phyloP scores from a whole-genome alignment of 169 alveolate species.

The Eimeria tenella region DNA sequence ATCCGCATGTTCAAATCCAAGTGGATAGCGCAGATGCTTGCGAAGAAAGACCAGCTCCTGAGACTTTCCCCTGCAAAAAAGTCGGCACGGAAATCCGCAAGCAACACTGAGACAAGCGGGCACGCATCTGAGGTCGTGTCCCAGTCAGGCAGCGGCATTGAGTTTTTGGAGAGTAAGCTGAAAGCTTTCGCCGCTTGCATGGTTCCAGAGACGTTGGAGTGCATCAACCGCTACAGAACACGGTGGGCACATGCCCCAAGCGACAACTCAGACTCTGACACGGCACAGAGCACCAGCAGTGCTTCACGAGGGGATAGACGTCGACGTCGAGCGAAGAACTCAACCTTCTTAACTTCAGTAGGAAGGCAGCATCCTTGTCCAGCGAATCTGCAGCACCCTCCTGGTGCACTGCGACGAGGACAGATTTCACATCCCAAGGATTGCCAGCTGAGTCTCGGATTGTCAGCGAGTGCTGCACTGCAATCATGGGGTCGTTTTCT shows the following conservation, averaged over 20 bases:
- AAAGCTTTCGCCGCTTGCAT: slow-evolving; percentile 60
- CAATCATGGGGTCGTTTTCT: slow-evolving; percentile 47
- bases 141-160: slow-evolving; percentile 18
- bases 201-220: slow-evolving; percentile 42
- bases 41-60: slow-evolving; percentile 11
- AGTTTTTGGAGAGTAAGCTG: slow-evolving; percentile 21
- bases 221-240: slow-evolving; percentile 6
- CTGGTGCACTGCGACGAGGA: neutral
- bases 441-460: neutral
- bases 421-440: neutral
- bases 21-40: slow-evolving; percentile 50
- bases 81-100: neutral
- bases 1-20: slow-evolving; percentile 45
- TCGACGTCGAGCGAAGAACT: neutral
- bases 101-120: neutral
- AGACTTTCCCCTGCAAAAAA: neutral
- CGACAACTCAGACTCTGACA: slow-evolving; percentile 21
- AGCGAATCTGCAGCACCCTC: neutral
- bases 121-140: neutral
- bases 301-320: slow-evolving; percentile 2
- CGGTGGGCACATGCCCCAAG: slow-evolving; percentile 23
- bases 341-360: neutral
- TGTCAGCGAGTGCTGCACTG: slow-evolving; percentile 44
- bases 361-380: neutral
- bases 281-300: neutral